Base-by-base conservation (phyloP, 805 yeast genomes). In the Debaryomyces tyrocola region DNA sequence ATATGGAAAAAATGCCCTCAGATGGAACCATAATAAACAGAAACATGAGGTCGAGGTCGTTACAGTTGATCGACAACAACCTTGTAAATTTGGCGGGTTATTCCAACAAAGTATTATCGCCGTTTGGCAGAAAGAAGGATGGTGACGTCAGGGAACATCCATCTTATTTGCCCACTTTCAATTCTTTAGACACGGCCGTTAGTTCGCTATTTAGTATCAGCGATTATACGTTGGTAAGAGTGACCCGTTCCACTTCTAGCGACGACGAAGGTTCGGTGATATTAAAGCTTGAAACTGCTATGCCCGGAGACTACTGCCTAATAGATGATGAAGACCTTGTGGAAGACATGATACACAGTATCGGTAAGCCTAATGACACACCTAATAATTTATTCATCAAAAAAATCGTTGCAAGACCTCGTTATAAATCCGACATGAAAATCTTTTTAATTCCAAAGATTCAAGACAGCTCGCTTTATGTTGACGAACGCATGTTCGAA, bases 381-480 rank as follows among this genome's bases (percentile, higher is more conserved):
- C 78, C 82, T 1, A 64, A 73, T 21, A 73, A 80, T 34, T 62
- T 75, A 4, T 82, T 78, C 54, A 62, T 82, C 41, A 82, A 82
- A 59, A 79, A 79, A 48, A 68, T 76, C 20, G 75, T 81, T 29
- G 85, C 85, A 11, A 66, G 85, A 53, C 87, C 87, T 11, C 61
- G 87, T 28, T 82, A 82, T 60, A 82, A 82, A 56, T 69, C 80
- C 4, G 79, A 78, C 51, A 82, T 82, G 87, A 78, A 80, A 56
- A 75, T 82, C n/a, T 81, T 77, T 60, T 53, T 82, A 15, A 62
- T 82, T 5, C 84, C 84, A 3, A 62, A 71, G 20, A 54, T 59
- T 12, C 47, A 57, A 6, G 57, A 68, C 44, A 52, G 62, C 45
- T 70, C 75, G 2, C 50, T 80, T 15, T 80, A 80, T 50, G 69